Evolutionary conservation across 176 grass and related monocot species (phyloP).

Genomic region (Neostapfia colusana): DNA sequence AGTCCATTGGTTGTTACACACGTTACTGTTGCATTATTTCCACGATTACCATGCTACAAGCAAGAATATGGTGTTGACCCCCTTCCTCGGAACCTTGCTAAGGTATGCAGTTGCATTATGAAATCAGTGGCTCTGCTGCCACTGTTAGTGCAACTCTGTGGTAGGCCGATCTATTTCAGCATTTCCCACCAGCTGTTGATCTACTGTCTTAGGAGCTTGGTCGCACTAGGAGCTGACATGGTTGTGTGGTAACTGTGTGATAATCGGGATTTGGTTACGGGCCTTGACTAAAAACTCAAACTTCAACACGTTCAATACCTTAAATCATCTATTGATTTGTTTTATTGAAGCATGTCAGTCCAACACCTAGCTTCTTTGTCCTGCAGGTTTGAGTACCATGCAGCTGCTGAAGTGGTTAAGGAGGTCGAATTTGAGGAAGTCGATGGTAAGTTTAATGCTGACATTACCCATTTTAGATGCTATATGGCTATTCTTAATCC

Average conservation of each 20-base stretch:
- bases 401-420: slow-evolving; percentile 79
- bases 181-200: neutral
- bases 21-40: neutral
- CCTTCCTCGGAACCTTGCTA: neutral
- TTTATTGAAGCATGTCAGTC: neutral
- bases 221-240: neutral
- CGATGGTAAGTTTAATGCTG: slow-evolving; percentile 55
- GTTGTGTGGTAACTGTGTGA: neutral
- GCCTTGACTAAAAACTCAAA: neutral
- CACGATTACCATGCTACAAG: neutral
- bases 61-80: neutral
- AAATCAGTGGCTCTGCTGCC: neutral
- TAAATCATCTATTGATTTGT: slow-evolving; percentile 10
- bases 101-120: neutral
- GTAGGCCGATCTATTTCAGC: neutral
- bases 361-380: neutral
- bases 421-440: slow-evolving; percentile 81
- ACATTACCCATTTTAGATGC: neutral
- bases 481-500: neutral
- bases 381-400: slow-evolving; percentile 88
- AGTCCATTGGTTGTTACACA: neutral
- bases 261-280: neutral
- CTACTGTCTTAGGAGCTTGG: neutral
- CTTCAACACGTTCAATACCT: neutral
- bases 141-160: neutral